These are phyloP conservation scores for Aspergillus biplanus DNA, from an alignment of 495 filamentous ascomycete genomes.

Conservation along the genomic window DNA sequence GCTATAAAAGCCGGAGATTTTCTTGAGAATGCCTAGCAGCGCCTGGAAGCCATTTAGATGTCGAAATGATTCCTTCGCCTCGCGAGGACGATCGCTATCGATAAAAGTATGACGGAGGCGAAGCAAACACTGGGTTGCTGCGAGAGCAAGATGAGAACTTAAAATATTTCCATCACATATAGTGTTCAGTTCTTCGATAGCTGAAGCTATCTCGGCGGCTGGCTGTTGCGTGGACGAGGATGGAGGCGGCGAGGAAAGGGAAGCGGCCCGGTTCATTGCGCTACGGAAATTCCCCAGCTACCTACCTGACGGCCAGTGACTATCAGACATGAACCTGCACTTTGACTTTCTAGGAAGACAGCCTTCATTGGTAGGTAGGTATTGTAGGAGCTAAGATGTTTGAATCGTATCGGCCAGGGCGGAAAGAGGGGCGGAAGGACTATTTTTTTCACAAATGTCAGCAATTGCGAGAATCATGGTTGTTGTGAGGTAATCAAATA, in stretches of 20 bases:
- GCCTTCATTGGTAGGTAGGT: constrained; percentile 51
- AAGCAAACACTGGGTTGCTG: constrained; percentile 45
- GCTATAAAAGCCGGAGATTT: constrained; percentile 74
- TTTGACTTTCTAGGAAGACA: constrained; percentile 37
- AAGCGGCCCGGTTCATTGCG: constrained; percentile 45
- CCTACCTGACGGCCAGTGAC: constrained; percentile 41
- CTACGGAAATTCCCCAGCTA: constrained; percentile 43
- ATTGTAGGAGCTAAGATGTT: constrained; percentile 20
- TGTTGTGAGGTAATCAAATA: background rate
- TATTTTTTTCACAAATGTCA: constrained; percentile 20
- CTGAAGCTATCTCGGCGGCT: constrained; percentile 60
- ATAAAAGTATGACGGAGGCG: constrained; percentile 61
- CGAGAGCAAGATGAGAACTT: constrained; percentile 32
- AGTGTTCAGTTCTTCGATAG: constrained; percentile 56
- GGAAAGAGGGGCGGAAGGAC: constrained; percentile 19
- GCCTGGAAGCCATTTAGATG: constrained; percentile 78
- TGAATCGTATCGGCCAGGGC: constrained; percentile 7
- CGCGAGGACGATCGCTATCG: constrained; percentile 47
- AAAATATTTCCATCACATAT: constrained; percentile 31
- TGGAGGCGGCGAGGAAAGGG: constrained; percentile 64
- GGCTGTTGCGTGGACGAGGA: constrained; percentile 61
- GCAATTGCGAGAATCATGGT: constrained; percentile 21
- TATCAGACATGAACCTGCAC: constrained; percentile 46
- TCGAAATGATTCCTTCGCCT: constrained; percentile 79
- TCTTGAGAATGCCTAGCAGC: constrained; percentile 67